Conservation (phyloP, 2,329 filamentous ascomycete genomes). For the Hymenoscyphus occultus region DNA sequence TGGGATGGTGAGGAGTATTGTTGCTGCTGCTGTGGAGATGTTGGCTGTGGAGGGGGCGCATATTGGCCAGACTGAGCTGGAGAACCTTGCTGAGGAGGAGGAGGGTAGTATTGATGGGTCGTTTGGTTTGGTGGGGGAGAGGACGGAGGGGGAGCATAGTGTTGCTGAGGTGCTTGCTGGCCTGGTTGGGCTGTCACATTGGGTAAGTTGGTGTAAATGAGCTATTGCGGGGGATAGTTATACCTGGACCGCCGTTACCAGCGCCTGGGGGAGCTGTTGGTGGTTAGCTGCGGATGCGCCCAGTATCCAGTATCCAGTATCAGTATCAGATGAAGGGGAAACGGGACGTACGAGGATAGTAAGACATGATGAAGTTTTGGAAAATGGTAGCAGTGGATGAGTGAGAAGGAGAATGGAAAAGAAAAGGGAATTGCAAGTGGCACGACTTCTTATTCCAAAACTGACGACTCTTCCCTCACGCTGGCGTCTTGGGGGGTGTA, state of each 20-base stretch:
- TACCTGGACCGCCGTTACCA: slow-evolving; percentile 26
- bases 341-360: slow-evolving; percentile 37
- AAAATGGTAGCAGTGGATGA: neutral
- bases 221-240: slow-evolving; percentile 6
- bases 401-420: neutral
- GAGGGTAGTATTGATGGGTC: slow-evolving; percentile 33
- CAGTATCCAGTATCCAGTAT: too few relatives aligned
- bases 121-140: slow-evolving; percentile 34
- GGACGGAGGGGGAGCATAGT: slow-evolving; percentile 33
- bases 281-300: slow-evolving; percentile 21
- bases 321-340: neutral
- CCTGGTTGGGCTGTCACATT: slow-evolving; percentile 17
- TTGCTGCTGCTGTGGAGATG: slow-evolving; percentile 25
- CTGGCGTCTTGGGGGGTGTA: neutral
- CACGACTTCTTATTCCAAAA: neutral
- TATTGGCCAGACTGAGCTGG: slow-evolving; percentile 24
- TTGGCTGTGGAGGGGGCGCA: slow-evolving; percentile 33
- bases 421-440: neutral
- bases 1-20: slow-evolving; percentile 24
- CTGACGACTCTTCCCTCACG: neutral
- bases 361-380: slow-evolving; percentile 25
- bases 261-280: slow-evolving; percentile 33
- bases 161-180: slow-evolving; percentile 20
- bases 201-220: slow-evolving; percentile 12
- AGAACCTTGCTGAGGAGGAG: slow-evolving; percentile 34